Percentiles rank a stretch among this genome's conserved stretches.
These are phyloP conservation scores for Rossbeevera mucosa DNA, from an alignment of 768 basidiomycete genomes.

Conservation along the genomic window DNA sequence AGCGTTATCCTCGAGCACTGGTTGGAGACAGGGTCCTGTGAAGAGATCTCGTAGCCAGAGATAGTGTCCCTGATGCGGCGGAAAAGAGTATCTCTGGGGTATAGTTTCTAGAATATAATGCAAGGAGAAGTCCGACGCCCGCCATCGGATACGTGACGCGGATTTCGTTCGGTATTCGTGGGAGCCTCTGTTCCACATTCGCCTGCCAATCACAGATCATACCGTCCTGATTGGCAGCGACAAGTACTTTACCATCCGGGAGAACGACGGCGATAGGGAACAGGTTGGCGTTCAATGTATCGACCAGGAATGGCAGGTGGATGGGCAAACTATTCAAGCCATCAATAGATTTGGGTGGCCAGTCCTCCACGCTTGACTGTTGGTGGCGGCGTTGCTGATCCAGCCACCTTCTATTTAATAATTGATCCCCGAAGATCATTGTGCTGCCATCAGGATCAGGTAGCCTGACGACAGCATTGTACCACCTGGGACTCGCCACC, in stretches of 20 bases:
- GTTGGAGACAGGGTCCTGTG: slow-evolving; percentile 65
- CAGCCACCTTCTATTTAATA: slow-evolving; percentile 79
- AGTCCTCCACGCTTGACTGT: slow-evolving; percentile 81
- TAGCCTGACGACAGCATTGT: slow-evolving; percentile 66
- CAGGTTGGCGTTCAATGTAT: slow-evolving; percentile 77
- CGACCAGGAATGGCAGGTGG: slow-evolving; percentile 54
- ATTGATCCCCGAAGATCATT: slow-evolving; percentile 82
- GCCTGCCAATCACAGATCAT: slow-evolving; percentile 75
- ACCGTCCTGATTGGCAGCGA: slow-evolving; percentile 74
- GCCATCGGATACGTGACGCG: slow-evolving; percentile 84
- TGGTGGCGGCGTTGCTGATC: slow-evolving; percentile 78
- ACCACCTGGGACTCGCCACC: slow-evolving; percentile 80
- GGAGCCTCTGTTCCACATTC: slow-evolving; percentile 59
- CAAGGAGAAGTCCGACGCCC: slow-evolving; percentile 69
- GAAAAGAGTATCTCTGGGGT: slow-evolving; percentile 68
- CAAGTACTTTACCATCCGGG: slow-evolving; percentile 65
- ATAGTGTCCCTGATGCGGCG: slow-evolving; percentile 53
- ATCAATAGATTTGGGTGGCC: slow-evolving; percentile 71
- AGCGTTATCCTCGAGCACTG: slow-evolving; percentile 71
- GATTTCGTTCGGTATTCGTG: slow-evolving; percentile 68
- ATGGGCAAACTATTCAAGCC: slow-evolving; percentile 66
- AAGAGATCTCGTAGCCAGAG: slow-evolving; percentile 59
- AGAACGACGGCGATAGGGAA: slow-evolving; percentile 74
- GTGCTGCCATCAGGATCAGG: slow-evolving; percentile 72
- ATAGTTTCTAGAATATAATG: slow-evolving; percentile 62